These are phyloP conservation scores for Yarrowia sp. DNA, from an alignment of 805 yeast genomes.

Conservation along the genomic window DNA sequence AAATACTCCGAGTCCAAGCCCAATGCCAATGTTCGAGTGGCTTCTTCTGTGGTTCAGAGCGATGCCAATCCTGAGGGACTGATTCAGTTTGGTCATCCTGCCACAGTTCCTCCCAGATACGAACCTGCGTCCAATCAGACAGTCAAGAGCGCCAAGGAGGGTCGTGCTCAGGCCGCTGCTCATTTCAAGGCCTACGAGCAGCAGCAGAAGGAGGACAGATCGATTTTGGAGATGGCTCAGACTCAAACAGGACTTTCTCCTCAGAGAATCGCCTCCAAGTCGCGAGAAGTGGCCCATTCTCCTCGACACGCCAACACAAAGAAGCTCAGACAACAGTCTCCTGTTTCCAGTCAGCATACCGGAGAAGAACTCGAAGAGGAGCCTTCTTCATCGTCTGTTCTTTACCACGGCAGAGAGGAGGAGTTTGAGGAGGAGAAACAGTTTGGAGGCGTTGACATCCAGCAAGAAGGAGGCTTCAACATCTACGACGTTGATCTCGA, in stretches of 20 bases:
- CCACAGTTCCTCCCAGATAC: conserved; percentile 12
- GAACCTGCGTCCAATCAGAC: conserved; percentile 19
- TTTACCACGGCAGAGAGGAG: conserved; percentile 16
- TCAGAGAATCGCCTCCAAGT: conserved; percentile 12
- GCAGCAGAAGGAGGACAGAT: conserved; percentile 9
- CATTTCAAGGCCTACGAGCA: conserved; percentile 8
- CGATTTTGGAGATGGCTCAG: conserved; percentile 15
- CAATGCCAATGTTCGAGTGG: conserved; percentile 3
- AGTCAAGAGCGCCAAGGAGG: conserved; percentile 33
- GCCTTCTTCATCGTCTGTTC: conserved; percentile 19
- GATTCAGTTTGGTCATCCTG: not conserved
- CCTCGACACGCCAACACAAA: conserved; percentile 2
- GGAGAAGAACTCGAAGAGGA: not conserved
- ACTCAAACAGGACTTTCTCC: conserved; percentile 1
- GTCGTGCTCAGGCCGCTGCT: conserved; percentile 22
- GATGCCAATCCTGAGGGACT: conserved; percentile 10
- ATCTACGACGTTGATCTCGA: conserved; percentile 10
- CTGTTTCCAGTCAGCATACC: not conserved
- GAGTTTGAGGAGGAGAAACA: not conserved
- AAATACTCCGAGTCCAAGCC: not conserved
- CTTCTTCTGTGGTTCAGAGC: conserved; percentile 3
- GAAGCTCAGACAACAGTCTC: conserved; percentile 1
- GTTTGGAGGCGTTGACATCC: not conserved
- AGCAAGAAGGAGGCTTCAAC: conserved; percentile 25
- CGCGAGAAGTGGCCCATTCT: not conserved